phyloP scores from a whole-genome alignment of 2,329 filamentous ascomycete genomes.

The Monosporascus sp. region DNA sequence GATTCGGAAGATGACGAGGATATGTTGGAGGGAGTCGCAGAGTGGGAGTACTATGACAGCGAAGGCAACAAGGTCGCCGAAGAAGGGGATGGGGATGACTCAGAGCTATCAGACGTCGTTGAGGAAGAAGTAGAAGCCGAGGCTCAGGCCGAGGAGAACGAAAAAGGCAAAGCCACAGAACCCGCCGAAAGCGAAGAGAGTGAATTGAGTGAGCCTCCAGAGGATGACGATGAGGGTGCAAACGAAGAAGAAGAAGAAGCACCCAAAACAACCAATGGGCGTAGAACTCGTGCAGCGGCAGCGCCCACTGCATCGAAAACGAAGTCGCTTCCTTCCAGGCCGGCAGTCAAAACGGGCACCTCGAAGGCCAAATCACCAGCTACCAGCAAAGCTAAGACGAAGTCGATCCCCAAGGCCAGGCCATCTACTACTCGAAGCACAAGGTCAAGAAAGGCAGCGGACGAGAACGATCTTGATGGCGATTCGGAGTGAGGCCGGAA shows the following conservation, averaged over 20 bases:
- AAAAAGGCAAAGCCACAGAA: conserved; percentile 1
- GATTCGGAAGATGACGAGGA: conserved; percentile 55
- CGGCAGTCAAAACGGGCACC: conserved; percentile 17
- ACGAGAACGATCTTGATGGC: conserved; percentile 12
- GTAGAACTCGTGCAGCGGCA: conserved; percentile 18
- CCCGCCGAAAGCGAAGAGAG: background rate
- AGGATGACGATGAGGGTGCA: conserved; percentile 11
- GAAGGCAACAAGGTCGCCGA: conserved; percentile 27
- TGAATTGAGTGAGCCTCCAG: conserved; percentile 15
- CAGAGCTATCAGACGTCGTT: conserved; percentile 19
- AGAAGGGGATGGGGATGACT: conserved; percentile 18
- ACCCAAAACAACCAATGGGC: conserved; percentile 17
- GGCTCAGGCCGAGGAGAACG: conserved; percentile 1
- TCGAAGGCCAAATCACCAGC: conserved; percentile 19
- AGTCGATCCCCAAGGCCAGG: conserved; percentile 16
- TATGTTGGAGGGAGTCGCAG: conserved; percentile 55
- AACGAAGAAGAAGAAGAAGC: conserved; percentile 11
- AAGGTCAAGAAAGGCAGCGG: conserved; percentile 16
- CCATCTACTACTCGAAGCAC: conserved; percentile 21
- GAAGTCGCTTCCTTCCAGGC: conserved; percentile 21
- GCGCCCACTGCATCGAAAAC: conserved; percentile 10
- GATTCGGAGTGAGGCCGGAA: conserved; percentile 9
- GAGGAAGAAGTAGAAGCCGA: conserved; percentile 14
- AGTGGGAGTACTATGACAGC: conserved; percentile 50
- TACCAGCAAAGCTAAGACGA: conserved; percentile 14